phyloP scores from a whole-genome alignment of 2,329 filamentous ascomycete species.

The Lecanosticta acicola region DNA sequence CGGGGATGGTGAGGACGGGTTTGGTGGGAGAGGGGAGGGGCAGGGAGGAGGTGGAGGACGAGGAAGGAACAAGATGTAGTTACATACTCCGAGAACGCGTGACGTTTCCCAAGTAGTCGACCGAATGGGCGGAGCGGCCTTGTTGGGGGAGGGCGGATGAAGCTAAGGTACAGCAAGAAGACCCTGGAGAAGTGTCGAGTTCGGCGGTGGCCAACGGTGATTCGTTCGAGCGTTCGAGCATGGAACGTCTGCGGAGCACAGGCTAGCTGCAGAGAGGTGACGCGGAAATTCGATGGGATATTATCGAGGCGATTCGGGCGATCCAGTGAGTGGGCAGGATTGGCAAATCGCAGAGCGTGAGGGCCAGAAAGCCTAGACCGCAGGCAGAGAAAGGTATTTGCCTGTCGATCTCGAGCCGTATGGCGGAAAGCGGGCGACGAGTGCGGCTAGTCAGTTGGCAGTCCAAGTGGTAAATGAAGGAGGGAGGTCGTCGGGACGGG shows the following conservation, averaged over 20 bases:
- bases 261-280: constrained; percentile 18
- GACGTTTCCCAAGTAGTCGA: constrained; percentile 15
- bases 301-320: constrained; percentile 15
- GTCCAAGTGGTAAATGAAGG: not conserved
- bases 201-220: constrained; percentile 13
- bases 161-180: constrained; percentile 15
- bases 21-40: constrained; percentile 6
- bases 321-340: constrained; percentile 16
- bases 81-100: constrained; percentile 17
- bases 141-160: constrained; percentile 7
- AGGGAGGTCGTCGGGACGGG: not conserved
- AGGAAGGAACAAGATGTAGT: constrained; percentile 13
- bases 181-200: constrained; percentile 20
- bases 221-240: constrained; percentile 12
- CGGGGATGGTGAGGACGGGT: constrained; percentile 8
- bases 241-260: constrained; percentile 11
- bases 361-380: constrained; percentile 10
- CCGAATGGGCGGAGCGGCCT: constrained; percentile 9
- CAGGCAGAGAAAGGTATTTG: not conserved
- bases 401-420: not conserved
- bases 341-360: constrained; percentile 5
- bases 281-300: constrained; percentile 20
- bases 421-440: not conserved
- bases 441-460: constrained; percentile 4
- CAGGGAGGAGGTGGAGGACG: constrained; percentile 10